A percentile compares a stretch with the other conserved stretches of the same genome.
phyloP scores from a whole-genome alignment of 73 alveolate genomes.

The Uronychia binucleata region DNA sequence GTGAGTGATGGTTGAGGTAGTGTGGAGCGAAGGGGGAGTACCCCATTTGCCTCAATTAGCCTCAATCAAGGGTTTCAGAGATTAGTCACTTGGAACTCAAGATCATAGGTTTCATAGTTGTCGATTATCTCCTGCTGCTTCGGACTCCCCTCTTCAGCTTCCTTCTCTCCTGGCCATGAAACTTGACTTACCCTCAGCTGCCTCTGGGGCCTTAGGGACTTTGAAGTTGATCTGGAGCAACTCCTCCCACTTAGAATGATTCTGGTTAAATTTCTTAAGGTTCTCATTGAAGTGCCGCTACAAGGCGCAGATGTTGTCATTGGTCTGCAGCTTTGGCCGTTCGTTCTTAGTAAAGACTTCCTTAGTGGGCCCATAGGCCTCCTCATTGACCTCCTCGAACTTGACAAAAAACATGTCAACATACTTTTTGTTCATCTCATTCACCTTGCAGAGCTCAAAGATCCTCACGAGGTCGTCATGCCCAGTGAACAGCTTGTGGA shows the following conservation, averaged over 20 bases:
- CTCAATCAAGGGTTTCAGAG: not conserved
- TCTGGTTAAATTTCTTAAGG: not conserved
- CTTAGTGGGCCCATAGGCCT: not conserved
- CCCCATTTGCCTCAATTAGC: not conserved
- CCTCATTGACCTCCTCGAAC: not conserved
- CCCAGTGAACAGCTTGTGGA: not conserved
- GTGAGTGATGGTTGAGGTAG: slow-evolving; percentile 3
- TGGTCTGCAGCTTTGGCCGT: not conserved
- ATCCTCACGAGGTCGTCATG: not conserved
- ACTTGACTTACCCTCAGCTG: not conserved
- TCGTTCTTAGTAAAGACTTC: not conserved
- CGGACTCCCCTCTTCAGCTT: not conserved
- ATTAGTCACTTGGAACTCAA: not conserved
- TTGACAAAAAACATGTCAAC: not conserved
- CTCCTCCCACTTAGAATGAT: not conserved
- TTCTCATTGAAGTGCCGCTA: not conserved
- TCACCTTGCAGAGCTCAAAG: not conserved
- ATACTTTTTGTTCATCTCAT: not conserved
- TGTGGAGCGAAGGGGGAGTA: not conserved
- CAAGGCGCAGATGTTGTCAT: not conserved
- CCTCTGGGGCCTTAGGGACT: not conserved
- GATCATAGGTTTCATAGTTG: not conserved
- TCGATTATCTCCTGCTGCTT: not conserved
- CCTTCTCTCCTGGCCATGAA: not conserved
- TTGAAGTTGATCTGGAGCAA: not conserved